A percentile compares a stretch with the other conserved stretches of the same genome.
Conservation (phyloP, 169 alveolate species). For the Cryptosporidium parvum region DNA sequence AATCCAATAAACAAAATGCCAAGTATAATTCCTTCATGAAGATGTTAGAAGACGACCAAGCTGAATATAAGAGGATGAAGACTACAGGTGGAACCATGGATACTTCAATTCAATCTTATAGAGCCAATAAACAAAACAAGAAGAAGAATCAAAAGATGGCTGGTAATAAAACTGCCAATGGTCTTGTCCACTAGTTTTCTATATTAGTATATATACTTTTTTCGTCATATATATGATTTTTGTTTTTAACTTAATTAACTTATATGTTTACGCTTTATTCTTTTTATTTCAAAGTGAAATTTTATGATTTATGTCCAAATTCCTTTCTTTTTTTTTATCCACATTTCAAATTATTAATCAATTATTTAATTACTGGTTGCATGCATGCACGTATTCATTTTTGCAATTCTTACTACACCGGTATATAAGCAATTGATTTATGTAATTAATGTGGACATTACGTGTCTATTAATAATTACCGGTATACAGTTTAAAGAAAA, state of each 20-base stretch:
- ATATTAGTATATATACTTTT: background rate
- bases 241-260: background rate
- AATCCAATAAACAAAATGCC: constrained; percentile 6
- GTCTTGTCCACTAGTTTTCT: constrained; percentile 34
- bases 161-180: constrained; percentile 71
- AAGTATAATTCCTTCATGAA: constrained; percentile 62
- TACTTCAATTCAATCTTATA: constrained; percentile 77
- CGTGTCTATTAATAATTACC: background rate
- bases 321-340: background rate
- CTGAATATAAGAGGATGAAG: constrained; percentile 78
- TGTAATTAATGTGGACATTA: constrained; percentile 3
- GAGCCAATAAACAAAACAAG: constrained; percentile 76
- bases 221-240: background rate
- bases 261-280: background rate
- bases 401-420: background rate
- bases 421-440: background rate
- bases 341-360: no score
- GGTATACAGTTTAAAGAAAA: background rate
- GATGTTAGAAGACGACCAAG: constrained; percentile 77
- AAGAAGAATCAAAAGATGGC: constrained; percentile 75
- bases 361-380: no score
- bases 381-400: background rate
- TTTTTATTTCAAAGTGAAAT: background rate
- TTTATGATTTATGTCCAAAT: background rate
- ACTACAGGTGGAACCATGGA: constrained; percentile 81